A percentile compares a stretch with the other conserved stretches of the same genome.
These are phyloP conservation scores for Fusarium guadeloupense DNA, from an alignment of 2,329 filamentous ascomycete species.

Conservation along the genomic window DNA sequence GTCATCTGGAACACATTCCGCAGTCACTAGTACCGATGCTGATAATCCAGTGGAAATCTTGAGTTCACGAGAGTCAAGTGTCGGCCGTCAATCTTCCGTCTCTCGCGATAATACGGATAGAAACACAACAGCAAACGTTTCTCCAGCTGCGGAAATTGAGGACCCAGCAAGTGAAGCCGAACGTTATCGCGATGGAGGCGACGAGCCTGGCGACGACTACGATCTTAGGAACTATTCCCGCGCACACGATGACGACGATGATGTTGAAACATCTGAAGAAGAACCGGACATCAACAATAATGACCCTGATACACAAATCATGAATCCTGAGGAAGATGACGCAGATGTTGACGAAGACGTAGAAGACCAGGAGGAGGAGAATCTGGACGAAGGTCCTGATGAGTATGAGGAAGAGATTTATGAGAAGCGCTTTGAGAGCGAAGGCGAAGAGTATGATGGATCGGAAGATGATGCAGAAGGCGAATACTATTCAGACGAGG, in stretches of 20 bases:
- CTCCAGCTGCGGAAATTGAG: constrained; percentile 16
- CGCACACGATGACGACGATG: constrained; percentile 48
- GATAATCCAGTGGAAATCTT: constrained; percentile 38
- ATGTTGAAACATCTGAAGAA: constrained; percentile 44
- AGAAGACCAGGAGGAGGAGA: constrained; percentile 34
- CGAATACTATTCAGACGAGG: constrained; percentile 43
- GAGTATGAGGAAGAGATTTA: constrained; percentile 42
- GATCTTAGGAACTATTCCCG: constrained; percentile 48
- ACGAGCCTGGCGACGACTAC: constrained; percentile 48
- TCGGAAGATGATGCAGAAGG: constrained; percentile 45
- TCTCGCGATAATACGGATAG: constrained; percentile 8
- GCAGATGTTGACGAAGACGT: constrained; percentile 43
- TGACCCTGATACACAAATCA: constrained; percentile 35
- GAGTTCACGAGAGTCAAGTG: constrained; percentile 29
- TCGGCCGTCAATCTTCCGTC: constrained; percentile 10
- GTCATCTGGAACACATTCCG: constrained; percentile 14
- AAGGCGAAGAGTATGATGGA: constrained; percentile 34
- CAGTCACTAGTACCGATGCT: constrained; percentile 20
- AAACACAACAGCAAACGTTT: neutral
- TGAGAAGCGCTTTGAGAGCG: constrained; percentile 29
- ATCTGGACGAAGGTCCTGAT: constrained; percentile 20
- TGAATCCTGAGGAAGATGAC: constrained; percentile 36
- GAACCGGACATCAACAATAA: constrained; percentile 43
- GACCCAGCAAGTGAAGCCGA: constrained; percentile 34
- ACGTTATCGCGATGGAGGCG: constrained; percentile 40